Evolutionary conservation across 2,329 filamentous ascomycete species (phyloP).

Genomic region (Sporothrix pseudoabietina): DNA sequence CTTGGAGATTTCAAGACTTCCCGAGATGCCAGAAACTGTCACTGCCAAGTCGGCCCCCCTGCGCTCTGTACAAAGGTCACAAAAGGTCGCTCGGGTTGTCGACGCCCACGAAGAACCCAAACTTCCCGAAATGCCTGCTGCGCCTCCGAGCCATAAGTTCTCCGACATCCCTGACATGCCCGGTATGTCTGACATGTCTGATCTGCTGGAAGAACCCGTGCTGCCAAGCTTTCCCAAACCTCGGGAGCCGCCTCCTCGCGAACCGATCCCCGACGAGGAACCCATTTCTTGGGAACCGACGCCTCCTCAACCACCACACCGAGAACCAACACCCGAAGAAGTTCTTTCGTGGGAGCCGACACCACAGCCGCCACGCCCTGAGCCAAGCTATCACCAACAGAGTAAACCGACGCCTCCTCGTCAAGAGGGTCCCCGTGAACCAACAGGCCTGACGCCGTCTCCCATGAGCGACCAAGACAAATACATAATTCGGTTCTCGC

Average conservation of each 20-base stretch:
- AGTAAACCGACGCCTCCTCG: not conserved
- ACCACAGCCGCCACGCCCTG: not conserved
- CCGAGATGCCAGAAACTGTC: not conserved
- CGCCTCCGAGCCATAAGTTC: not conserved
- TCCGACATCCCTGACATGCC: not conserved
- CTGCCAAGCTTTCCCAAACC: slow-evolving; percentile 9
- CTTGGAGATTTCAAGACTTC: not conserved
- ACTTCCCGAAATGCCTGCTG: not conserved
- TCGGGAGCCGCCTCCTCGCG: not conserved
- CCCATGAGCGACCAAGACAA: slow-evolving; percentile 31
- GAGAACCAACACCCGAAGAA: not conserved
- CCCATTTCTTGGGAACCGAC: slow-evolving; percentile 2
- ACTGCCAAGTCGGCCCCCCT: not conserved
- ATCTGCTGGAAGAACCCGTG: not conserved
- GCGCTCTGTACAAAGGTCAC: not conserved
- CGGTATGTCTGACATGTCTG: slow-evolving; percentile 16
- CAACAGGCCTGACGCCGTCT: not conserved
- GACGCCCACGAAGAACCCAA: not conserved
- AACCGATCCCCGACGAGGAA: not conserved
- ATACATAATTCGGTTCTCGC: slow-evolving; percentile 30
- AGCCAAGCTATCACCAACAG: not conserved
- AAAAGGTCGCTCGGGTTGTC: not conserved
- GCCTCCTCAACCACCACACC: not conserved
- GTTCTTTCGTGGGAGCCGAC: not conserved
- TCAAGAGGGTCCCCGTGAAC: slow-evolving; percentile 4